Evolutionary conservation across 257 asterid species (phyloP), one percentile per base, ranked within the genome.

Genomic region (Cinchona pubescens): DNA sequence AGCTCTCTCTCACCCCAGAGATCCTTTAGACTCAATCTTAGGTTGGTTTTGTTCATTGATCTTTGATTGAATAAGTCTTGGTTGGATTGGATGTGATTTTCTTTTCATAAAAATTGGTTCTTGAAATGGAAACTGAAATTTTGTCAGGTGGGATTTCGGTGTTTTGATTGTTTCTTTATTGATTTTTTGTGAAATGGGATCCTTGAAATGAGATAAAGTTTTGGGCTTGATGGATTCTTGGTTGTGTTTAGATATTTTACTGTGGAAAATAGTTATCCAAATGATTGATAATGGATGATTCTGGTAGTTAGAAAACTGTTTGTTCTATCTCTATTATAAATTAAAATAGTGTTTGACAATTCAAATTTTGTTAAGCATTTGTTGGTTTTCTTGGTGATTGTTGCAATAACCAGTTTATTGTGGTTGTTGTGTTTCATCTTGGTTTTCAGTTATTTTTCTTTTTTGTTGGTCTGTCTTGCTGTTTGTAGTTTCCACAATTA

Each of bases 11-110:
- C 81, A 72, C 74, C 67, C 87, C 67, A 63, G 76, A 62, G 91
- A 90, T 45, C 86, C 94, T 70, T 83, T 87, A 77, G 82, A 80
- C 71, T 82, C 91, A 73, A 75, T 88, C 61, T 76, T 79, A 73
- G 97, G 97, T 91, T 62, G 63, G 93, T 80, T 76, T 68, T 69
- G 91, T 76, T 72, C 66, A 29, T 62, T 72, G 42, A 60, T 42
- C 56, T 51, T 72, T 45, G 37, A 1, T n/a, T n/a, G n/a, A n/a
- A n/a, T n/a, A n/a, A n/a, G 2, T 45, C 71, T 53, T 48, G 42
- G 30, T 70, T 75, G 40, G 27, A 59, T 32, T 46, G 67, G 32
- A 73, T n/a, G 45, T 55, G 69, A 58, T 18, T 73, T 40, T 51
- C 32, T 12, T 67, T 60, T 70, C 35, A 53, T 63, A 67, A 56